A percentile compares a stretch with the other conserved stretches of the same genome.
Evolutionary conservation across 2,329 filamentous ascomycete genomes (phyloP).

Genomic region (Endothia cerciana): DNA sequence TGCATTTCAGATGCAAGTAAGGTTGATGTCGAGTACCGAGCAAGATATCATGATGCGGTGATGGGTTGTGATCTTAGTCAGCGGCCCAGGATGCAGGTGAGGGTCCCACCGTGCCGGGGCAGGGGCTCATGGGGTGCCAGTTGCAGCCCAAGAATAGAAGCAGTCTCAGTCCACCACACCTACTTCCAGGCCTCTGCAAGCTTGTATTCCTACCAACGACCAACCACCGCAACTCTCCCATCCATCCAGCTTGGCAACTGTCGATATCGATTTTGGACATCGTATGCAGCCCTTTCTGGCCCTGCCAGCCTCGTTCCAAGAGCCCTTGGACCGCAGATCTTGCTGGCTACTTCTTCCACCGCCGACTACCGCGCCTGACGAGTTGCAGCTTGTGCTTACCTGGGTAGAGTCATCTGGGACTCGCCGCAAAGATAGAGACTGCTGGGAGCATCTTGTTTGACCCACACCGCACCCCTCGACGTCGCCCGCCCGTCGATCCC

Average conservation of each 20-base stretch:
- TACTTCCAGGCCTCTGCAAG: not conserved
- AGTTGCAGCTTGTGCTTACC: conserved; percentile 6
- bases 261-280: not conserved
- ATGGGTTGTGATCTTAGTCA: not conserved
- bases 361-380: not conserved
- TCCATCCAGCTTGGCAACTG: not conserved
- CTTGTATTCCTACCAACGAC: conserved; percentile 11
- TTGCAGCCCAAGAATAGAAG: conserved; percentile 29
- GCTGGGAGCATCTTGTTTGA: conserved; percentile 47
- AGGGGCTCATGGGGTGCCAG: conserved; percentile 9
- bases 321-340: not conserved
- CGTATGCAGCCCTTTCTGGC: not conserved
- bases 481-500: conserved; percentile 33
- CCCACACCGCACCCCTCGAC: conserved; percentile 39
- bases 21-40: not conserved
- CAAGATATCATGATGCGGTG: not conserved
- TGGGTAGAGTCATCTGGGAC: conserved; percentile 5
- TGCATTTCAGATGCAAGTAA: not conserved
- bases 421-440: conserved; percentile 39
- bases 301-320: not conserved
- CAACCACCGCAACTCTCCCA: not conserved
- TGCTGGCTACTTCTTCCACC: not conserved
- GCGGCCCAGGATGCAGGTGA: not conserved
- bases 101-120: not conserved
- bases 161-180: conserved; percentile 20